phyloP scores from a whole-genome alignment of 176 grass and related monocot species.

The Poa annua region DNA sequence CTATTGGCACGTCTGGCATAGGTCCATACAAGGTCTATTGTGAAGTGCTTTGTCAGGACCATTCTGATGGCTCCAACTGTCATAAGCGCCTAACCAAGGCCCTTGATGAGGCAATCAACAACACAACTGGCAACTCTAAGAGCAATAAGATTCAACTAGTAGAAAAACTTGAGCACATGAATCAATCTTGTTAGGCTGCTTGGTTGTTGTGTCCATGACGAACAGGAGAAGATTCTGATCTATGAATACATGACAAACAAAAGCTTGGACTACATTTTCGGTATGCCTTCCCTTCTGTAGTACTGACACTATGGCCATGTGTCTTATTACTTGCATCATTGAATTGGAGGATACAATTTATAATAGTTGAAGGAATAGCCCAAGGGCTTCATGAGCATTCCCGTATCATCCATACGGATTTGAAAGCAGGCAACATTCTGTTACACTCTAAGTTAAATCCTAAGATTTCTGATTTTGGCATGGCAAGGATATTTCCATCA shows the following conservation, averaged over 20 bases:
- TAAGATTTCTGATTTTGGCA: conserved; percentile 82
- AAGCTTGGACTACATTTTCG: too few species aligned
- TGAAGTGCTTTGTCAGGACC: conserved; percentile 45
- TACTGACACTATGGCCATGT: conserved; percentile 22
- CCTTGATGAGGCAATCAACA: conserved; percentile 24
- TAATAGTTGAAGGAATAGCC: conserved; percentile 50
- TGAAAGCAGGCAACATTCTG: conserved; percentile 75
- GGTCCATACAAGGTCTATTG: conserved; percentile 41
- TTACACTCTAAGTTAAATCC: conserved; percentile 66
- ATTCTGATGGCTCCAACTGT: conserved; percentile 26
- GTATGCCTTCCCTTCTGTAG: background rate
- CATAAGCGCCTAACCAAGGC: background rate
- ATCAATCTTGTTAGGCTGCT: too few species aligned
- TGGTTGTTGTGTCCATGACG: too few species aligned
- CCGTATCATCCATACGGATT: conserved; percentile 63
- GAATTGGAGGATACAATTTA: conserved; percentile 46
- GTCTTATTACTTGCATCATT: conserved; percentile 27
- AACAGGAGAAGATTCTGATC: too few species aligned
- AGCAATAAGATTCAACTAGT: conserved; percentile 31
- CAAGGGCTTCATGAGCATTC: conserved; percentile 57
- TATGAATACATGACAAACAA: too few species aligned
- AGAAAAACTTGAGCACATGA: too few species aligned
- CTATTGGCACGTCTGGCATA: conserved; percentile 21
- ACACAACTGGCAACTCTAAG: background rate
- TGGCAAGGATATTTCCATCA: too few species aligned